Percentiles rank a stretch among this genome's conserved stretches.
Evolutionary conservation across 306 rosid species (phyloP).

Genomic region (Canavalia ensiformis): DNA sequence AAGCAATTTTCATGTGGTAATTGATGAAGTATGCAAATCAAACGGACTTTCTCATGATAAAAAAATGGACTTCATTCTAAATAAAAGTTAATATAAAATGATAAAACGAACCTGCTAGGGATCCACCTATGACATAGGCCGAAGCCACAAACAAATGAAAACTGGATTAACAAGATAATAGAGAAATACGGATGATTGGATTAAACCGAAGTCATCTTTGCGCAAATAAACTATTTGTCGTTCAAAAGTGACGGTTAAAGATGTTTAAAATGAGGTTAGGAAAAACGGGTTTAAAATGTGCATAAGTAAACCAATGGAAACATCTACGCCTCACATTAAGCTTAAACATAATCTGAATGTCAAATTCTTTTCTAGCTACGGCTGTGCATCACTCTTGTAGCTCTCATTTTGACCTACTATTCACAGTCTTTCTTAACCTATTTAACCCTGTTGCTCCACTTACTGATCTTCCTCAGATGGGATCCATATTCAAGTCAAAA

Average conservation of each 20-base stretch:
- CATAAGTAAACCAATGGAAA: not conserved
- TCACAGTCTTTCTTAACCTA: too few species aligned
- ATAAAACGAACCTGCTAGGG: not conserved
- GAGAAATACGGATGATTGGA: not conserved
- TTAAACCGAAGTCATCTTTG: not conserved
- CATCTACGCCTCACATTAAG: not conserved
- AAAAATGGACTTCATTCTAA: not conserved
- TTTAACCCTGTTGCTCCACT: too few species aligned
- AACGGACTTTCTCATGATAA: not conserved
- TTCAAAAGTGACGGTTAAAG: not conserved
- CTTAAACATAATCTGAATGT: not conserved
- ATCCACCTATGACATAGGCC: not conserved
- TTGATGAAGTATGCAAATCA: not conserved
- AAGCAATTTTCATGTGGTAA: not conserved
- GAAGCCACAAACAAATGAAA: not conserved
- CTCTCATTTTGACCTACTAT: too few species aligned
- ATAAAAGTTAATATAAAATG: not conserved
- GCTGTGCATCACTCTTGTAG: not conserved
- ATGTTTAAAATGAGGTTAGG: not conserved
- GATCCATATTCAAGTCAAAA: conserved; percentile 24
- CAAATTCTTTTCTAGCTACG: not conserved
- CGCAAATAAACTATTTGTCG: not conserved
- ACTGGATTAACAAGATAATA: not conserved
- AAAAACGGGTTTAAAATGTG: not conserved
- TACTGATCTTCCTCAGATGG: conserved; percentile 10